These are phyloP conservation scores for Lithospermum erythrorhizon DNA, from an alignment of 257 asterid genomes.

Conservation along the genomic window DNA sequence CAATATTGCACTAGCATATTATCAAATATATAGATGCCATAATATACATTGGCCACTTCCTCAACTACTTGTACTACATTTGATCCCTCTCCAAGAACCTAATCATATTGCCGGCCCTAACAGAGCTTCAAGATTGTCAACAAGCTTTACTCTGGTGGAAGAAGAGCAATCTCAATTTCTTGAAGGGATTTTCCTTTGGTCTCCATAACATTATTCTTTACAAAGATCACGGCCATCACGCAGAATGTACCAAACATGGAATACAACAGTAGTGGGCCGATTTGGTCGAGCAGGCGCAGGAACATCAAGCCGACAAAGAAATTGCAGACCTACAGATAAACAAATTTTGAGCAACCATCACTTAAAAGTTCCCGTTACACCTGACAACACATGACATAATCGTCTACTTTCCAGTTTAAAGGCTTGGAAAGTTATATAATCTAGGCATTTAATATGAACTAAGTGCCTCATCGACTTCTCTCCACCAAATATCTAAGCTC, in stretches of 20 bases:
- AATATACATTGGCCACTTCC: neutral
- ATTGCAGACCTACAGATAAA: conserved; percentile 45
- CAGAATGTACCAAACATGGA: conserved; percentile 50
- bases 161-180: conserved; percentile 73
- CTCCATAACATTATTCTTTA: conserved; percentile 60
- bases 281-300: conserved; percentile 59
- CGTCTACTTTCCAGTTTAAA: no score
- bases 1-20: no score
- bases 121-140: no score
- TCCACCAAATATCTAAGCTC: no score
- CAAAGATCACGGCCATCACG: conserved; percentile 42
- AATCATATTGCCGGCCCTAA: no score
- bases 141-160: conserved; percentile 29
- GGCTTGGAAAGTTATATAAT: no score
- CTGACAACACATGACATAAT: no score
- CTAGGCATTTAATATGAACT: no score
- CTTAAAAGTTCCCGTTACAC: no score
- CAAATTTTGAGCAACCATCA: no score
- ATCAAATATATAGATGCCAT: neutral
- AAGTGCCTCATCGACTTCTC: no score
- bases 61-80: no score
- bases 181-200: conserved; percentile 87
- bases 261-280: conserved; percentile 69
- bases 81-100: neutral
- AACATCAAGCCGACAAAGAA: conserved; percentile 73